Evolutionary conservation across 805 yeast species (phyloP).

Genomic region (Kockiozyma suomiensis): DNA sequence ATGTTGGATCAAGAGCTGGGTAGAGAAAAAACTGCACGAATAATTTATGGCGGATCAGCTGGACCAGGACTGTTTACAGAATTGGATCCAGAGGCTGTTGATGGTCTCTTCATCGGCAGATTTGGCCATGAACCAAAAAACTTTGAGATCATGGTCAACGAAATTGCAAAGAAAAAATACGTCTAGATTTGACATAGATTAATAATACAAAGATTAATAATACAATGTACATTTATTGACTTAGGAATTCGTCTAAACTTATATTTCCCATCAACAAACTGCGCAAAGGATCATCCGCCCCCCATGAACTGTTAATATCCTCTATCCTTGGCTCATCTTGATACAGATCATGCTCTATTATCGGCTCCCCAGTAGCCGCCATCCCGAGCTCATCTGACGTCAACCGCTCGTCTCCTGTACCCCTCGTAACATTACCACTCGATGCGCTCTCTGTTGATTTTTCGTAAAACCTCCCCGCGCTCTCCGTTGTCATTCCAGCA

Average conservation of each 20-base stretch:
- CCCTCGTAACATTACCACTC: too few species aligned
- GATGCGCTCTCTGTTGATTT: too few species aligned
- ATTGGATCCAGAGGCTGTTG: constrained; percentile 33
- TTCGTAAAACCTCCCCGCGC: background rate
- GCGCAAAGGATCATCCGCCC: constrained; percentile 8
- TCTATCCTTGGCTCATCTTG: background rate
- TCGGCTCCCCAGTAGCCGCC: background rate
- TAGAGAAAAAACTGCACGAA: constrained; percentile 14
- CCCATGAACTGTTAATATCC: background rate
- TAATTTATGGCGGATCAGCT: constrained; percentile 41
- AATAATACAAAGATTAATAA: too few species aligned
- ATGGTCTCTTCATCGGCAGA: constrained; percentile 40
- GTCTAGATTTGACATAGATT: too few species aligned
- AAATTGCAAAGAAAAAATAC: constrained; percentile 17
- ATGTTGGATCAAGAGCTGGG: constrained; percentile 22
- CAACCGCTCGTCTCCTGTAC: background rate
- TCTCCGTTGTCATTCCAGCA: constrained; percentile 33
- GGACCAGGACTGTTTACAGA: constrained; percentile 37
- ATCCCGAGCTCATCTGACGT: background rate
- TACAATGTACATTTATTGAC: constrained; percentile 6
- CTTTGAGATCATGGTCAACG: constrained; percentile 36
- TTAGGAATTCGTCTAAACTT: constrained; percentile 36
- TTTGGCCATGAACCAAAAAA: constrained; percentile 38
- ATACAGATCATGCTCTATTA: background rate
- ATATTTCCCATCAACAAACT: constrained; percentile 33